phyloP scores from a whole-genome alignment of 2,329 filamentous ascomycete species.

The Talaromyces funiculosus region DNA sequence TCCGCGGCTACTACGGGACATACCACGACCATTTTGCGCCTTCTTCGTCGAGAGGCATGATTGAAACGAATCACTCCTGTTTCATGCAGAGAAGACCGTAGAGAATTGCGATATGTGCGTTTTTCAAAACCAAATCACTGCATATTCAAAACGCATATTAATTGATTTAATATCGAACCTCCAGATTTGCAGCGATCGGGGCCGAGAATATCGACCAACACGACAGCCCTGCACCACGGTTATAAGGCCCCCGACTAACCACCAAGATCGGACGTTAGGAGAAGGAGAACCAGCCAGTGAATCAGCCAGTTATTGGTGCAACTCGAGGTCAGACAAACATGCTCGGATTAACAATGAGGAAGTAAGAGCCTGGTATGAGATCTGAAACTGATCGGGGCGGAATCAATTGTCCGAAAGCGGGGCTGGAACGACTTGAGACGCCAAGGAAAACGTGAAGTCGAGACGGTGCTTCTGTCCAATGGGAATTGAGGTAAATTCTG shows the following conservation, averaged over 20 bases:
- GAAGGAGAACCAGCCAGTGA: not conserved
- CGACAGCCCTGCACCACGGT: constrained; percentile 3
- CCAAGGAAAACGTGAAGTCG: constrained; percentile 5
- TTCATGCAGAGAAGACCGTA: not conserved
- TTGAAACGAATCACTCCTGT: constrained; percentile 7
- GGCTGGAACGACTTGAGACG: not conserved
- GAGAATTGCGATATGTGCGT: not conserved
- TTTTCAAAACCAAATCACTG: not conserved
- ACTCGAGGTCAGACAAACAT: not conserved
- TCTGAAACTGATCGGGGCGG: not conserved
- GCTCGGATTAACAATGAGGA: not conserved
- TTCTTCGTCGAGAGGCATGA: constrained; percentile 42
- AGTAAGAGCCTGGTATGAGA: not conserved
- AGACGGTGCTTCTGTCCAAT: constrained; percentile 5
- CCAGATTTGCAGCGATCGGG: constrained; percentile 1
- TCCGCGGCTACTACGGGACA: constrained; percentile 7
- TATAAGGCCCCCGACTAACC: not conserved
- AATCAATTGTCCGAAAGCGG: not conserved
- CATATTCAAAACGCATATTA: not conserved
- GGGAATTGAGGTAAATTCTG: not conserved
- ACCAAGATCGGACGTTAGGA: not conserved
- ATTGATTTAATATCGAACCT: not conserved
- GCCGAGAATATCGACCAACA: not conserved
- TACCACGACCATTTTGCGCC: constrained; percentile 45
- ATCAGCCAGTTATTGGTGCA: not conserved